Percentiles rank a stretch among this genome's conserved stretches.
Evolutionary conservation across 805 yeast species (phyloP).

Genomic region (Sugiyamaella boreocaroliniensis): DNA sequence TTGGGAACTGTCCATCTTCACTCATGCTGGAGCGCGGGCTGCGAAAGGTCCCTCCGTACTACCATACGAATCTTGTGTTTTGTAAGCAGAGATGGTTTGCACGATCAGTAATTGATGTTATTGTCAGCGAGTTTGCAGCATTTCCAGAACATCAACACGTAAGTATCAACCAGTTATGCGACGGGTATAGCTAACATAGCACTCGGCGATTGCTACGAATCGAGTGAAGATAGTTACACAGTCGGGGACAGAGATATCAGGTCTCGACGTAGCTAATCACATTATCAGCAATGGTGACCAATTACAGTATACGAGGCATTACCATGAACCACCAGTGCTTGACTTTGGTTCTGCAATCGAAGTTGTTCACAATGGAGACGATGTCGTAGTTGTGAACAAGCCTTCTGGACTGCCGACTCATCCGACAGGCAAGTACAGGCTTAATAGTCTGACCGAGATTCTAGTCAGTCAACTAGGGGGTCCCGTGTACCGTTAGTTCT

Average conservation of each 20-base stretch:
- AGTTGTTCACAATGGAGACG: slow-evolving; percentile 67
- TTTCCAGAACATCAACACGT: slow-evolving; percentile 54
- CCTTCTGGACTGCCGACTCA: slow-evolving; percentile 95
- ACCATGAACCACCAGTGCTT: slow-evolving; percentile 85
- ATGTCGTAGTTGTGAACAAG: slow-evolving; percentile 77
- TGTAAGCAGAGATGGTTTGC: slow-evolving; percentile 86
- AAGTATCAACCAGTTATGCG: neutral
- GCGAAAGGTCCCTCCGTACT: slow-evolving; percentile 13
- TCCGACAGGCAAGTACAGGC: slow-evolving; percentile 81
- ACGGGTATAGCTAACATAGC: slow-evolving; percentile 1
- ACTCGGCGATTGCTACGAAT: slow-evolving; percentile 60
- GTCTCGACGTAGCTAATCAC: slow-evolving; percentile 39
- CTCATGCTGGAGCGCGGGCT: slow-evolving; percentile 6
- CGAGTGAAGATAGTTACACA: slow-evolving; percentile 58
- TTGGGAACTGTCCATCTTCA: neutral
- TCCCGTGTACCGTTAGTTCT: slow-evolving; percentile 41
- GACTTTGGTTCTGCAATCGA: slow-evolving; percentile 45
- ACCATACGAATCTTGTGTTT: slow-evolving; percentile 52
- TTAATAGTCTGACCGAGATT: slow-evolving; percentile 72
- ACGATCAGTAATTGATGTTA: slow-evolving; percentile 63
- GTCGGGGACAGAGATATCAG: slow-evolving; percentile 36
- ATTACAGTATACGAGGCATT: slow-evolving; percentile 69
- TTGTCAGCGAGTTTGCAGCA: slow-evolving; percentile 69
- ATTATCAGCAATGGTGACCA: slow-evolving; percentile 72
- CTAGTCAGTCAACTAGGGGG: slow-evolving; percentile 57